phyloP scores from a whole-genome alignment of 2,329 filamentous ascomycete species.

The Apiospora aurea region DNA sequence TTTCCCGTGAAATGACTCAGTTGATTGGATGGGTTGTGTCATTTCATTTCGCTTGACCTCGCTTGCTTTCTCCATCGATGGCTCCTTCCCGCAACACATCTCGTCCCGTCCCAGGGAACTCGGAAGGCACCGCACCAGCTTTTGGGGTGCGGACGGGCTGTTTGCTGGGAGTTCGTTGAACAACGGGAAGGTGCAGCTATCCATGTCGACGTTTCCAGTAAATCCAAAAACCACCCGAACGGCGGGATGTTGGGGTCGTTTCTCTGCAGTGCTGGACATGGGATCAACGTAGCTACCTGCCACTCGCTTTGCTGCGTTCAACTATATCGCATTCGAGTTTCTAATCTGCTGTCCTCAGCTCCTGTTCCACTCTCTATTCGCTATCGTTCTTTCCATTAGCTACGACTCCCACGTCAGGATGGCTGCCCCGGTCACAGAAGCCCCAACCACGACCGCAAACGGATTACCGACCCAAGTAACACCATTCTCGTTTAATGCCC shows the following conservation, averaged over 20 bases:
- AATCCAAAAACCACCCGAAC: background rate
- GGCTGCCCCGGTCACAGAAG: background rate
- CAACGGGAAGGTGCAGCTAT: background rate
- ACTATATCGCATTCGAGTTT: background rate
- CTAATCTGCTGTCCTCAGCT: background rate
- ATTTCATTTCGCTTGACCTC: background rate
- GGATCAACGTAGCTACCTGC: background rate
- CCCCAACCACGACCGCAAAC: background rate
- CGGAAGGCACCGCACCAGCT: too few species aligned
- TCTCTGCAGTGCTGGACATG: background rate
- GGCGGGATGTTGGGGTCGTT: background rate
- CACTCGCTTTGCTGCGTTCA: too few species aligned
- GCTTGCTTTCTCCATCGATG: background rate
- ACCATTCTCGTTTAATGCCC: constrained; percentile 12
- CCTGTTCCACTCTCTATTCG: background rate
- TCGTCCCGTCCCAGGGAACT: too few species aligned
- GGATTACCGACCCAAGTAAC: constrained; percentile 21
- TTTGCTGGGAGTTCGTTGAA: background rate
- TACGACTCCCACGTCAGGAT: background rate
- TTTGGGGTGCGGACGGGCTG: background rate
- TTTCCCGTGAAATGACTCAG: background rate
- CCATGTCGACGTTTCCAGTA: background rate
- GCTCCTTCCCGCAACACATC: background rate
- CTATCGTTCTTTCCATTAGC: background rate
- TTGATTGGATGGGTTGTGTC: background rate